Percentiles rank a stretch among this genome's conserved stretches.
Conservation (phyloP, 345 rosid species). For the Psidium friedrichsthalianum region DNA sequence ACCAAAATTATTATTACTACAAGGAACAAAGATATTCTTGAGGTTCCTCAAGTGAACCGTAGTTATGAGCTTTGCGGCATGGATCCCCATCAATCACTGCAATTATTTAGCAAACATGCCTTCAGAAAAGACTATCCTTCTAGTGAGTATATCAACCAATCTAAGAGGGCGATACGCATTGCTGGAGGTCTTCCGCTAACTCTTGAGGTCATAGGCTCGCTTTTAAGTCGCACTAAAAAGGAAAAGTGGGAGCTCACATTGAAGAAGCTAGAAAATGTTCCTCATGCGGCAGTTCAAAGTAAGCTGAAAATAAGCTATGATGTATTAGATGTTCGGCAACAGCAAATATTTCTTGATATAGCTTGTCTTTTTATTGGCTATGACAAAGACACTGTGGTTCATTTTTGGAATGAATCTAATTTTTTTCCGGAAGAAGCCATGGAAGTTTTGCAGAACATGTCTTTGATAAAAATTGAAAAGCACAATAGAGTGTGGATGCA, state of each 20-base stretch:
- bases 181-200: background rate
- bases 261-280: background rate
- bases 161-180: background rate
- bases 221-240: too few relatives aligned
- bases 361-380: too few relatives aligned
- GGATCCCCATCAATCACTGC: background rate
- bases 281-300: rapidly evolving
- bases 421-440: too few relatives aligned
- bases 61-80: background rate
- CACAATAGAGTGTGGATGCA: too few relatives aligned
- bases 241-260: background rate
- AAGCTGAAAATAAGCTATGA: too few relatives aligned
- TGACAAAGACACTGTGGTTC: too few relatives aligned
- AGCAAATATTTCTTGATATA: too few relatives aligned
- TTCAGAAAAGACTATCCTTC: background rate
- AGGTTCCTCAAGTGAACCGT: rapidly evolving
- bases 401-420: too few relatives aligned
- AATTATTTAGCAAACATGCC: background rate
- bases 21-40: background rate
- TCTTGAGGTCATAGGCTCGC: background rate
- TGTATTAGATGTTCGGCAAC: too few relatives aligned
- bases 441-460: too few relatives aligned
- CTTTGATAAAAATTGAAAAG: too few relatives aligned
- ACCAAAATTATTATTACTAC: background rate
- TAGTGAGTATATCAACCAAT: background rate